Conservation (phyloP, 2,329 filamentous ascomycete genomes). For the Gliomastix tumulicola region DNA sequence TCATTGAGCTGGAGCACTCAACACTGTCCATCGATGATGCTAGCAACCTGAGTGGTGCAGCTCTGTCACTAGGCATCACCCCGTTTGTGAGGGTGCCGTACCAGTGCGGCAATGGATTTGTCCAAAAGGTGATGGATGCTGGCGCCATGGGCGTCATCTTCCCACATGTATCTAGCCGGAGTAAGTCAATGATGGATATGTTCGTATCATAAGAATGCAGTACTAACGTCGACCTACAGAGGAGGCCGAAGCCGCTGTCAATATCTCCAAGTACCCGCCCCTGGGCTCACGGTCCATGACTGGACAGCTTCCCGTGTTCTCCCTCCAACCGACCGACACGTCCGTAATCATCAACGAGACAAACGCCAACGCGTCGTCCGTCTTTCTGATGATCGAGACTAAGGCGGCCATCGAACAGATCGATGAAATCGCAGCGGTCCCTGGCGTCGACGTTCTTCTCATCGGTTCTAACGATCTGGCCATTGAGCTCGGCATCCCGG, state of each 20-base stretch:
- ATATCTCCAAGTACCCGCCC: constrained; percentile 14
- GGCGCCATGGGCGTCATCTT: constrained; percentile 10
- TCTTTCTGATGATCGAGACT: constrained; percentile 18
- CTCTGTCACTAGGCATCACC: constrained; percentile 12
- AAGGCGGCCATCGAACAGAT: constrained; percentile 12
- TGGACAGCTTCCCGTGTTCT: constrained; percentile 12
- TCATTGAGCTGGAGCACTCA: constrained; percentile 27
- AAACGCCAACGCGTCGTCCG: constrained; percentile 13
- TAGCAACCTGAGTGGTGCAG: constrained; percentile 14
- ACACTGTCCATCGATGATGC: constrained; percentile 16
- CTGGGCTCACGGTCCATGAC: constrained; percentile 13
- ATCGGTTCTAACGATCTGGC: constrained; percentile 22
- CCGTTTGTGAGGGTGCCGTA: constrained; percentile 9
- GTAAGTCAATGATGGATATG: too few relatives aligned
- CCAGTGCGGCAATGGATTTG: constrained; percentile 8
- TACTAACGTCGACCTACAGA: too few relatives aligned
- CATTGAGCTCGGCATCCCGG: constrained; percentile 13
- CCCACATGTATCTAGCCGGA: constrained; percentile 5
- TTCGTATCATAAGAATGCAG: too few relatives aligned
- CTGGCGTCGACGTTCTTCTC: constrained; percentile 19
- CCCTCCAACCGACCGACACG: constrained; percentile 4
- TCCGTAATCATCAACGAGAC: constrained; percentile 8
- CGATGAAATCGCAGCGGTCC: constrained; percentile 19
- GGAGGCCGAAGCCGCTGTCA: constrained; percentile 9
- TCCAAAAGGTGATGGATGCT: constrained; percentile 8